Evolutionary conservation across 1,284 basidiomycete species (phyloP), one percentile per base, ranked within the genome.

Genomic region (Chondrostereum purpureum): DNA sequence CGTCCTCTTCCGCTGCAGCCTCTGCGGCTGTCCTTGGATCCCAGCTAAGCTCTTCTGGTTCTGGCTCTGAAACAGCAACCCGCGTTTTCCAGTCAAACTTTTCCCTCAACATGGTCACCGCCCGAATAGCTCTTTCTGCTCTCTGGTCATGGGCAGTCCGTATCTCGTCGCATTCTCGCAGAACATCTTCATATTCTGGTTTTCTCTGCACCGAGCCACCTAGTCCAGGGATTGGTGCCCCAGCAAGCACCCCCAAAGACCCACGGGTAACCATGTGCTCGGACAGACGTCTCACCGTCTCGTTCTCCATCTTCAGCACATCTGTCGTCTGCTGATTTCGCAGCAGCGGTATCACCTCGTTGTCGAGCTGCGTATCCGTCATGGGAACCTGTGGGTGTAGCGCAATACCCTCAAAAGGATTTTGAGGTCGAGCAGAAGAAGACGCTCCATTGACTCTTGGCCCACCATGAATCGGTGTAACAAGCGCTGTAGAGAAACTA

Each of bases 81-180:
- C 86, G 70, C 48, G 78, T 75, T 55, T 80, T 81, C 82, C 84
- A 87, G 42, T 88, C 84, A 58, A 80, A 88, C 59, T 77, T 83
- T 45, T 89, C 87, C 45, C 72, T 66, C 4, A 89, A 64, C 72
- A 88, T 78, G 35, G 69, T 70, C 5, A 89, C 84, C 0, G 87
- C 86, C 24, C 80, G 68, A 14, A 80, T 71, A 0, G 85, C 86
- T 11, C 86, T 70, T 48, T 86, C 83, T 2, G 81, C 80, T 4
- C 85, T 72, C 34, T 66, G 68, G 59, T 89, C 86, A 54, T 89
- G 86, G 33, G 78, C 82, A 2, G 65, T 64, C 17, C 77, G 69
- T 42, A 88, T 82, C 50, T 78, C 71, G 1, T 67, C 71, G 55
- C 83, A 87, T 55, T 87, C 85, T 14, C 59, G 58, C 19, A 87